Base-by-base conservation (phyloP, 495 filamentous ascomycete genomes). In the Penicillium coprophilum region DNA sequence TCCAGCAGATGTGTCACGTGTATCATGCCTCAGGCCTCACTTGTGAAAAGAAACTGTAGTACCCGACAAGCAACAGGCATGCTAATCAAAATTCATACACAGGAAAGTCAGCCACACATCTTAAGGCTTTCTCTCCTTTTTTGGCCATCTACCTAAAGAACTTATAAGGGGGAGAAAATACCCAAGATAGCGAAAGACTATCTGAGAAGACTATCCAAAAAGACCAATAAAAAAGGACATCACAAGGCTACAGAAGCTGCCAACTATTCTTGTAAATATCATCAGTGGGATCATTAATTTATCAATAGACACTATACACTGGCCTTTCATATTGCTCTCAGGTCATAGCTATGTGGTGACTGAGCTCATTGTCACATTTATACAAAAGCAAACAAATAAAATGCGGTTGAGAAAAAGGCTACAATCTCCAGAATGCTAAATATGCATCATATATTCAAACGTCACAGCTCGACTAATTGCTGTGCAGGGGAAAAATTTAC, bases 1-100 rank as follows among this genome's bases (percentile, higher is more conserved):
- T 71, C 57, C 54, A 50, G 41, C 3, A 9, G 48, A 40, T 0
- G 6, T 0, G 45, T 67, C 69, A 73, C 62, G 64, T 71, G 69
- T 58, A 13, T 10, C 6, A 19, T 19, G 49, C 50, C 53, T 60
- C 43, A 60, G 57, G 52, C 61, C n/a, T n/a, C n/a, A n/a, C n/a
- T n/a, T n/a, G n/a, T n/a, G n/a, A n/a, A n/a, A n/a, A n/a, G n/a
- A 9, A 38, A 38, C 7, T n/a, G n/a, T 38, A 7, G 15, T 38
- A 38, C n/a, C n/a, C n/a, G 15, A 24, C 20, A 44, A 44, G 12
- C 20, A 41, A 21, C 12, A 5, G 39, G 39, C 17, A 17, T 41
- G 11, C 21, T 8, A 21, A n/a, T n/a, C n/a, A n/a, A n/a, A n/a
- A n/a, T n/a, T n/a, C n/a, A n/a, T n/a, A n/a, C n/a, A n/a, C n/a